phyloP scores from a whole-genome alignment of 495 filamentous ascomycete genomes.

The Monascus purpureus region DNA sequence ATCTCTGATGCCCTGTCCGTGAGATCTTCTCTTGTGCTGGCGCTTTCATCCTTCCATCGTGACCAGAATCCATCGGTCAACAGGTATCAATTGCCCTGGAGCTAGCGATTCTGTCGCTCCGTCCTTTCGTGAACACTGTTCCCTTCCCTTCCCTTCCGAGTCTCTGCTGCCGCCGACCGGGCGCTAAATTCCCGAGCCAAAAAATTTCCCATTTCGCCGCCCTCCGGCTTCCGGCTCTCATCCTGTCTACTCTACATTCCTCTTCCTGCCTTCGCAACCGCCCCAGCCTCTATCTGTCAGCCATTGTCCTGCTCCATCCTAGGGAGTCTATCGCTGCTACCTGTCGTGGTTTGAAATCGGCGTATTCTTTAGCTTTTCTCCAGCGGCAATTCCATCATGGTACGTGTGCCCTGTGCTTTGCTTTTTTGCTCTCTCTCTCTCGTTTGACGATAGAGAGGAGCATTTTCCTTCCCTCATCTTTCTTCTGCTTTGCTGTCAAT shows the following conservation, averaged over 20 bases:
- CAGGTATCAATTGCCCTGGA: neutral
- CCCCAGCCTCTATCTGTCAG: no score
- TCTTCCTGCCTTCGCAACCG: constrained; percentile 13
- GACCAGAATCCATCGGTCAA: no score
- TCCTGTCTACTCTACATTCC: neutral
- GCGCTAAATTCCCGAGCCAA: constrained; percentile 14
- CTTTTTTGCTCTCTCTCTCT: neutral
- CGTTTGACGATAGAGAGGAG: neutral
- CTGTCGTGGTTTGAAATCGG: no score
- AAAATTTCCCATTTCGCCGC: constrained; percentile 22
- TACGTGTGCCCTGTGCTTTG: neutral
- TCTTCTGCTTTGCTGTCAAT: no score
- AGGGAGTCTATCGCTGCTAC: no score
- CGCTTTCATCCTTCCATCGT: no score
- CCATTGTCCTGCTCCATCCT: constrained; percentile 2
- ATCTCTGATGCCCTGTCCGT: no score
- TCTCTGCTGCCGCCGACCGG: neutral
- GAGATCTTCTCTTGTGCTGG: no score
- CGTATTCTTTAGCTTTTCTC: constrained; percentile 2
- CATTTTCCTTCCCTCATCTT: neutral
- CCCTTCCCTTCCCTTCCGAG: neutral
- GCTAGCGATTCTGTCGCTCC: neutral
- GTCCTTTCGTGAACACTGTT: neutral
- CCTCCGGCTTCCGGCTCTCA: constrained; percentile 1
- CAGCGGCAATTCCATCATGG: constrained; percentile 3